These are phyloP conservation scores for Penicilliopsis zonata DNA, from an alignment of 495 filamentous ascomycete genomes.

Conservation along the genomic window DNA sequence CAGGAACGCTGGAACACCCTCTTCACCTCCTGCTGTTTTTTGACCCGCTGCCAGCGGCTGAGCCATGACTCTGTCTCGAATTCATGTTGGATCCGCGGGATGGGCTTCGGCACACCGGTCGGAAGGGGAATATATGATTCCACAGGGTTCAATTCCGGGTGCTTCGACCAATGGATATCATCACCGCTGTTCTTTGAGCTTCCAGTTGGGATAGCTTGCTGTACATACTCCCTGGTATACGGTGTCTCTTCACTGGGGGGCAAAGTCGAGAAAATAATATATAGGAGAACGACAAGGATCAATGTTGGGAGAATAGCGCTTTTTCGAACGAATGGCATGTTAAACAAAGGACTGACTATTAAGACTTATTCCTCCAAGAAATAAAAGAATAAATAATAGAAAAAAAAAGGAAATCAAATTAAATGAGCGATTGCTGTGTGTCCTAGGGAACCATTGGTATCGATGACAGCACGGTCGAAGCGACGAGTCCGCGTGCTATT, in stretches of 20 bases:
- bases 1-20: conserved; percentile 59
- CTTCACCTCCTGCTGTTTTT: conserved; percentile 47
- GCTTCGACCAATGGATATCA: conserved; percentile 28
- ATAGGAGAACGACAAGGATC: conserved; percentile 8
- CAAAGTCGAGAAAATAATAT: conserved; percentile 14
- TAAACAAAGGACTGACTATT: neutral
- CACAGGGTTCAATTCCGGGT: conserved; percentile 37
- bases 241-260: conserved; percentile 12
- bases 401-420: conserved; percentile 1
- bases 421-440: conserved; percentile 3
- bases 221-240: neutral
- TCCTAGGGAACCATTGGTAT: neutral
- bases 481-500: no score
- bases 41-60: conserved; percentile 23
- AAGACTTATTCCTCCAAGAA: conserved; percentile 4
- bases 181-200: conserved; percentile 1
- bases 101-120: conserved; percentile 20
- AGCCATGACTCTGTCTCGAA: conserved; percentile 33
- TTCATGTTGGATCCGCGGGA: conserved; percentile 40
- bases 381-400: conserved; percentile 2
- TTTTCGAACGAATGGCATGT: conserved; percentile 16
- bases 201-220: neutral
- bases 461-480: no score
- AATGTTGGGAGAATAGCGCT: conserved; percentile 12
- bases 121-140: conserved; percentile 35